phyloP scores from a whole-genome alignment of 495 filamentous ascomycete species.

The Durotheca rogersii region DNA sequence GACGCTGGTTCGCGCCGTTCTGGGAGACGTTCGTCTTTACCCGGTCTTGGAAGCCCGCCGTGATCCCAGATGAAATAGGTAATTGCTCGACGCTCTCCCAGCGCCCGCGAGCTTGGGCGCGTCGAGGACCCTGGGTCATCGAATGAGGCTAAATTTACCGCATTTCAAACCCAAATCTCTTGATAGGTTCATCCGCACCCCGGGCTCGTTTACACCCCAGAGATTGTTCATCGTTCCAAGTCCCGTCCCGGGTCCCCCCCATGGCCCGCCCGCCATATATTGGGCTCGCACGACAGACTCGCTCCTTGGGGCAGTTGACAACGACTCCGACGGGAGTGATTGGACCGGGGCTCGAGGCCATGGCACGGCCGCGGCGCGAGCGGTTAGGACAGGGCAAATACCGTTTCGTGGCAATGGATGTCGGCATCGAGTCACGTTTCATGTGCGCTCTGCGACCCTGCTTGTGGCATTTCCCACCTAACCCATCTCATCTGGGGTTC shows the following conservation, averaged over 20 bases:
- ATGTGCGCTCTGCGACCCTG: constrained; percentile 12
- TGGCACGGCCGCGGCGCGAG: constrained; percentile 10
- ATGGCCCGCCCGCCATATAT: constrained; percentile 17
- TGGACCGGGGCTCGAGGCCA: no score
- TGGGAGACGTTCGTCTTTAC: constrained; percentile 18
- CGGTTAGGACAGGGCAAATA: constrained; percentile 13
- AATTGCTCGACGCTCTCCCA: constrained; percentile 18
- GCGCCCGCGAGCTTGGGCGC: neutral
- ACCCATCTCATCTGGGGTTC: constrained; percentile 19
- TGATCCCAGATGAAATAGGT: constrained; percentile 12
- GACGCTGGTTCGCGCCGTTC: constrained; percentile 3
- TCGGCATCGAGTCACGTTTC: constrained; percentile 23
- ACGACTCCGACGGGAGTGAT: constrained; percentile 7
- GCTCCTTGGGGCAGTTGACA: constrained; percentile 4
- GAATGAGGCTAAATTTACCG: constrained; percentile 36
- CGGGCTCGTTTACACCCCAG: constrained; percentile 28
- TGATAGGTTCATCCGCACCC: constrained; percentile 25
- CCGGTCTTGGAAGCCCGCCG: constrained; percentile 30
- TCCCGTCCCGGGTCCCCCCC: constrained; percentile 15
- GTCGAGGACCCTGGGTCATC: neutral
- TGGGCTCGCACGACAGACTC: constrained; percentile 12
- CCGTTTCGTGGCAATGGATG: constrained; percentile 9
- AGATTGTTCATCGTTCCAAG: constrained; percentile 18
- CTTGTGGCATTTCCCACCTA: constrained; percentile 22
- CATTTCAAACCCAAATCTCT: constrained; percentile 23